phyloP scores from a whole-genome alignment of 768 basidiomycete species.

The Trametes coccinea region DNA sequence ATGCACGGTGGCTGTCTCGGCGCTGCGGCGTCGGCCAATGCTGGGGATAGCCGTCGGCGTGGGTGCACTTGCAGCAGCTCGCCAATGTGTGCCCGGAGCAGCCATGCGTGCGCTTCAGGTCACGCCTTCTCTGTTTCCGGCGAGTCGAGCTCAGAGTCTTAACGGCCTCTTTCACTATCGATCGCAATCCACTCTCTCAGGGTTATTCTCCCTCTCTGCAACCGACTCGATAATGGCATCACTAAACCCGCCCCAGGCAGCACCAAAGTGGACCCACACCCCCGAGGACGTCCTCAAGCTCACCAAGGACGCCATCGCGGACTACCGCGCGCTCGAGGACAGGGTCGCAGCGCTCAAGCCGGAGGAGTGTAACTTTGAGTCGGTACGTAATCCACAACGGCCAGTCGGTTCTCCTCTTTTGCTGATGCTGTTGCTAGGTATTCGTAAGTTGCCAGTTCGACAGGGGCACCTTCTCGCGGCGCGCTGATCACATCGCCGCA shows the following conservation, averaged over 20 bases:
- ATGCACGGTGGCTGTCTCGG: constrained; percentile 16
- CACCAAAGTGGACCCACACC: constrained; percentile 68
- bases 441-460: constrained; percentile 54
- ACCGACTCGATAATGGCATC: constrained; percentile 40
- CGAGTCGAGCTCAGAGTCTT: not conserved
- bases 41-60: constrained; percentile 12
- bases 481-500: constrained; percentile 16
- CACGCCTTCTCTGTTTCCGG: constrained; percentile 14
- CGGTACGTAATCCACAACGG: constrained; percentile 45
- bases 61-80: constrained; percentile 8
- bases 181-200: constrained; percentile 29
- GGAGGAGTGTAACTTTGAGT: constrained; percentile 62
- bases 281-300: constrained; percentile 57
- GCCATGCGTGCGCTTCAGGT: constrained; percentile 19
- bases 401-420: not conserved
- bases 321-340: constrained; percentile 56
- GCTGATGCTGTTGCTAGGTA: constrained; percentile 46
- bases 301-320: constrained; percentile 59
- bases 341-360: constrained; percentile 57
- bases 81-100: constrained; percentile 9
- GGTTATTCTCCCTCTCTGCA: constrained; percentile 28
- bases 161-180: constrained; percentile 22
- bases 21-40: constrained; percentile 14
- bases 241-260: constrained; percentile 62
- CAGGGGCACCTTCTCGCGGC: constrained; percentile 20